Conservation (phyloP, 768 basidiomycete species). For the Kwoniella mangroviensis region DNA sequence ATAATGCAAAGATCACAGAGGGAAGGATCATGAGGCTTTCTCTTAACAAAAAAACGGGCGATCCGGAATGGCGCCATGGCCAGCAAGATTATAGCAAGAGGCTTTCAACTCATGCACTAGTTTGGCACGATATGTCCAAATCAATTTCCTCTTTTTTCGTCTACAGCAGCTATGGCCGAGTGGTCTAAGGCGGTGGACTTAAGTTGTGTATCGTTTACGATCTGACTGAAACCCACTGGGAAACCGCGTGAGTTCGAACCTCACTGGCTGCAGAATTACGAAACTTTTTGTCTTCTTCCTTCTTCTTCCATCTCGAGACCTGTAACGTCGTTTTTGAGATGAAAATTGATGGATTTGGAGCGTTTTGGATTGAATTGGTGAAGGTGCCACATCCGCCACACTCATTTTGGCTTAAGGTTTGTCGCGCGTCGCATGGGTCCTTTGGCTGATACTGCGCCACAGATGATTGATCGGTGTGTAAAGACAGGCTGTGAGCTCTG, state of each 20-base stretch:
- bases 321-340: neutral
- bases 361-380: neutral
- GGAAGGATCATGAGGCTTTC: no score
- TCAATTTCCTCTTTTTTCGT: no score
- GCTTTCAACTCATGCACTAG: no score
- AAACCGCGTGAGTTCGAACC: conserved; percentile 20
- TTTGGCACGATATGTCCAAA: no score
- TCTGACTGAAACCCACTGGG: conserved; percentile 11
- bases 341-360: conserved; percentile 1
- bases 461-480: no score
- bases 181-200: conserved; percentile 44
- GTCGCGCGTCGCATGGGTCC: no score
- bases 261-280: conserved; percentile 5
- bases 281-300: neutral
- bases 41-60: no score
- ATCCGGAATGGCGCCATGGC: no score
- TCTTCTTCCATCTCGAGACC: neutral
- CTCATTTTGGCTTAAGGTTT: neutral
- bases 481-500: no score
- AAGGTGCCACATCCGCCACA: neutral
- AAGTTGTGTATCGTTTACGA: neutral
- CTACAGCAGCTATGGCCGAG: conserved; percentile 32
- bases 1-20: no score
- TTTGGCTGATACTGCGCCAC: no score
- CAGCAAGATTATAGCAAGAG: no score